A percentile compares a stretch with the other conserved stretches of the same genome.
phyloP scores from a whole-genome alignment of 495 filamentous ascomycete genomes.

The Bacidia rubella region DNA sequence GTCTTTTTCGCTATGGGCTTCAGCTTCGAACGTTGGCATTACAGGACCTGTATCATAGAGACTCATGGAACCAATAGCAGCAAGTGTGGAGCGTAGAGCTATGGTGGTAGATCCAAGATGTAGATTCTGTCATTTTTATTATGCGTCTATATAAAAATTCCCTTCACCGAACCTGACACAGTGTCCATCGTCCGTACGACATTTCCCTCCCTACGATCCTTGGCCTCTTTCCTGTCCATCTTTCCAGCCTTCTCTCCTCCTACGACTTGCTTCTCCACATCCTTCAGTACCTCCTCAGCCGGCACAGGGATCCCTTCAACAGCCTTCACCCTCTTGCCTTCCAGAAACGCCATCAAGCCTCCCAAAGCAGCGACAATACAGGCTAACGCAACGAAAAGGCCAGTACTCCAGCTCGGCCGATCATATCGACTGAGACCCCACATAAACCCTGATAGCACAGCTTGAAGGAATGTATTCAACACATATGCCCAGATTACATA shows the following conservation, averaged over 20 bases:
- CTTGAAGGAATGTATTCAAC: conserved; percentile 64
- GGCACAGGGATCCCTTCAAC: conserved; percentile 17
- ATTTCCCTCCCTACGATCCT: too few species aligned
- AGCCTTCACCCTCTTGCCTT: conserved; percentile 26
- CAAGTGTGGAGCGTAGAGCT: too few species aligned
- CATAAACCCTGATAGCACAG: conserved; percentile 59
- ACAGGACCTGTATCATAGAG: too few species aligned
- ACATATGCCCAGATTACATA: conserved; percentile 65
- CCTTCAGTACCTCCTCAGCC: conserved; percentile 13
- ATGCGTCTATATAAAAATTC: too few species aligned
- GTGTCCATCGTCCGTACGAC: too few species aligned
- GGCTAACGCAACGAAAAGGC: conserved; percentile 56
- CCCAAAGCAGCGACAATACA: conserved; percentile 55
- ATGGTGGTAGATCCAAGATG: too few species aligned
- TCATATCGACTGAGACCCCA: conserved; percentile 60
- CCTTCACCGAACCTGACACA: too few species aligned
- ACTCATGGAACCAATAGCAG: too few species aligned
- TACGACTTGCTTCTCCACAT: conserved; percentile 16
- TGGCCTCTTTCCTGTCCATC: background rate
- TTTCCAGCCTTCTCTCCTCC: conserved; percentile 7
- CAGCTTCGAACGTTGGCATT: too few species aligned
- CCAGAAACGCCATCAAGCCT: conserved; percentile 53
- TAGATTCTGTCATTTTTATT: too few species aligned
- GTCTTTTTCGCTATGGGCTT: too few species aligned
- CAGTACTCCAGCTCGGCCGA: conserved; percentile 61